These are phyloP conservation scores for Dactylellina cionopaga DNA, from an alignment of 2,329 filamentous ascomycete species.

Conservation along the genomic window DNA sequence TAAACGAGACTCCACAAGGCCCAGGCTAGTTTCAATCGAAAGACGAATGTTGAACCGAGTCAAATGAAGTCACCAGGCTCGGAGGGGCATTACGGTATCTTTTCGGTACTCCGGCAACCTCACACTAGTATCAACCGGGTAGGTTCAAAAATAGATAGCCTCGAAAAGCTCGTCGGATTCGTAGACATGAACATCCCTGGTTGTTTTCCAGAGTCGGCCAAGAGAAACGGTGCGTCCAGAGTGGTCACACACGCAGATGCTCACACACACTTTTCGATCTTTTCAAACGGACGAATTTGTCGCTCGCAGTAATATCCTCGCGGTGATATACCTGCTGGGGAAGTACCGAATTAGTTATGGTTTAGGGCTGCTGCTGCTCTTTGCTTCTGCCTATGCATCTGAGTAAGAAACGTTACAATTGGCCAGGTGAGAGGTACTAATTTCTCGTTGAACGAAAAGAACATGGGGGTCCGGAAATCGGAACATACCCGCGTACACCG, in stretches of 20 bases:
- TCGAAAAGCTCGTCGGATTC: no score
- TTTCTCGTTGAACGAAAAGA: background rate
- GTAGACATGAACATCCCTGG: no score
- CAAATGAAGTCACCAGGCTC: no score
- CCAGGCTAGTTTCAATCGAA: no score
- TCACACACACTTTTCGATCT: background rate
- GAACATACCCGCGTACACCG: constrained; percentile 14
- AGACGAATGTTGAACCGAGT: no score
- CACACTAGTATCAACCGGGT: constrained; percentile 44
- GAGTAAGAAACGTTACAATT: constrained; percentile 34
- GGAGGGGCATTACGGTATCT: background rate
- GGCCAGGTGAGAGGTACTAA: background rate
- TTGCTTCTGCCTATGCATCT: constrained; percentile 44
- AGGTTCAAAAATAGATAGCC: constrained; percentile 51
- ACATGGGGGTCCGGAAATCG: background rate
- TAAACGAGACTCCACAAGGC: no score
- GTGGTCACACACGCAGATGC: constrained; percentile 32
- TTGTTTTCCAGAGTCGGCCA: background rate
- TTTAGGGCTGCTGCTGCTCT: constrained; percentile 27
- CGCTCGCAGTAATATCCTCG: no score
- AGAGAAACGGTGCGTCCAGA: background rate
- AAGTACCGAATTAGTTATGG: background rate
- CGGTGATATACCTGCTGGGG: background rate
- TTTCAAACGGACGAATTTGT: background rate
- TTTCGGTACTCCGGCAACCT: constrained; percentile 47